Conservation (phyloP, 1,284 basidiomycete genomes). For the Chalciporus sp. region DNA sequence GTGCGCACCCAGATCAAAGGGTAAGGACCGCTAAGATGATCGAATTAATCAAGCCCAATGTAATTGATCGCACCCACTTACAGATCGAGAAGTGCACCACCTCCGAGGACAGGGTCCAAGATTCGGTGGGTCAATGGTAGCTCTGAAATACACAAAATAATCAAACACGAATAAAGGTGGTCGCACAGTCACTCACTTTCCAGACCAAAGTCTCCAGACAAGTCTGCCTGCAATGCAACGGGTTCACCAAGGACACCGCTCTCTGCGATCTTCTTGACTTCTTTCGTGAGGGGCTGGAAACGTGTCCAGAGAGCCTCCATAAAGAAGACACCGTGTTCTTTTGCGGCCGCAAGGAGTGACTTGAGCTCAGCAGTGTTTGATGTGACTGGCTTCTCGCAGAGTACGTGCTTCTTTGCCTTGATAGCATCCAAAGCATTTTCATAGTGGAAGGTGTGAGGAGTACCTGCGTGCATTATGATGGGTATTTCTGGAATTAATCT, state of each 20-base stretch:
- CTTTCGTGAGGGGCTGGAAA: slow-evolving; percentile 72
- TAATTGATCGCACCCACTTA: slow-evolving; percentile 36
- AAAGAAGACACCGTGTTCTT: slow-evolving; percentile 78
- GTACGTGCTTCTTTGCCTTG: slow-evolving; percentile 81
- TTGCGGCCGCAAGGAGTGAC: slow-evolving; percentile 72
- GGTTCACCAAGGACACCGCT: slow-evolving; percentile 64
- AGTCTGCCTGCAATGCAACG: slow-evolving; percentile 67
- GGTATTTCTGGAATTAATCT: background rate
- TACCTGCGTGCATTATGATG: slow-evolving; percentile 50
- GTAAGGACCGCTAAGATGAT: slow-evolving; percentile 69
- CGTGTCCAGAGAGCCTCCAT: slow-evolving; percentile 90
- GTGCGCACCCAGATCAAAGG: slow-evolving; percentile 73
- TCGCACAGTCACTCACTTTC: slow-evolving; percentile 53
- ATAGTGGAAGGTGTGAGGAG: slow-evolving; percentile 88
- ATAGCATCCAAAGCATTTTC: slow-evolving; percentile 77
- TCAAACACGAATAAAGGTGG: background rate
- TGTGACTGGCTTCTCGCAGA: slow-evolving; percentile 84
- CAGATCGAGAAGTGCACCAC: slow-evolving; percentile 86
- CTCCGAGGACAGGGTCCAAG: slow-evolving; percentile 79
- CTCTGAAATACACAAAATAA: slow-evolving; percentile 41
- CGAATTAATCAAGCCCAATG: slow-evolving; percentile 3
- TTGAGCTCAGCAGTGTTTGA: slow-evolving; percentile 66
- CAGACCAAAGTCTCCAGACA: slow-evolving; percentile 73
- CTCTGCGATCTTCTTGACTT: slow-evolving; percentile 66
- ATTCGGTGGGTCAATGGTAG: slow-evolving; percentile 74